These are phyloP conservation scores for Aspergillus intermedius DNA, from an alignment of 2,329 filamentous ascomycete species.

Conservation along the genomic window DNA sequence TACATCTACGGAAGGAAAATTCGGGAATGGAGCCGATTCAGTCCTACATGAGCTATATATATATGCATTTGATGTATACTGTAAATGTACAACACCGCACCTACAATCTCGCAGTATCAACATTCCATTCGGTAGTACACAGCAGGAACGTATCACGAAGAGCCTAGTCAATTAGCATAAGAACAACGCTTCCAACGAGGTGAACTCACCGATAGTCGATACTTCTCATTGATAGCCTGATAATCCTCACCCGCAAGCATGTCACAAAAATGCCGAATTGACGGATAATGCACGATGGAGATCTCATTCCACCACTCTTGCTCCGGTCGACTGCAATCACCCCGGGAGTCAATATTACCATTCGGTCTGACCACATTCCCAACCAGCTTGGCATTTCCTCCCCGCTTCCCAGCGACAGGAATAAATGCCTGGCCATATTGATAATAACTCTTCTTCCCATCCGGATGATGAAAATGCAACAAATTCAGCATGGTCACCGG, in stretches of 20 bases:
- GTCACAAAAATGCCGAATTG: conserved; percentile 55
- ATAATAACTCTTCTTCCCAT: conserved; percentile 49
- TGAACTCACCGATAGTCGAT: conserved; percentile 39
- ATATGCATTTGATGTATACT: background rate
- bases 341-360: conserved; percentile 18
- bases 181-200: background rate
- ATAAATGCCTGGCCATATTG: conserved; percentile 47
- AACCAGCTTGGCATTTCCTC: conserved; percentile 56
- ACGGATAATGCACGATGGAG: conserved; percentile 59
- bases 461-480: conserved; percentile 48
- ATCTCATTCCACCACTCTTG: conserved; percentile 54
- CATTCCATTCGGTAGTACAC: conserved; percentile 47
- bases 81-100: background rate
- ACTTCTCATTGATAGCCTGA: conserved; percentile 51
- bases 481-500: conserved; percentile 60
- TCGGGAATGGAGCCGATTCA: conserved; percentile 36
- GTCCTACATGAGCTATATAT: background rate
- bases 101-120: conserved; percentile 15
- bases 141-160: conserved; percentile 49
- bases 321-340: conserved; percentile 13
- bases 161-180: conserved; percentile 21
- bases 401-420: conserved; percentile 46
- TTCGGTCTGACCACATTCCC: conserved; percentile 46
- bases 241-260: conserved; percentile 55
- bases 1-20: conserved; percentile 39